A percentile compares a stretch with the other conserved stretches of the same genome.
Evolutionary conservation across 2,329 filamentous ascomycete species (phyloP).

Genomic region (Botrytis porri): DNA sequence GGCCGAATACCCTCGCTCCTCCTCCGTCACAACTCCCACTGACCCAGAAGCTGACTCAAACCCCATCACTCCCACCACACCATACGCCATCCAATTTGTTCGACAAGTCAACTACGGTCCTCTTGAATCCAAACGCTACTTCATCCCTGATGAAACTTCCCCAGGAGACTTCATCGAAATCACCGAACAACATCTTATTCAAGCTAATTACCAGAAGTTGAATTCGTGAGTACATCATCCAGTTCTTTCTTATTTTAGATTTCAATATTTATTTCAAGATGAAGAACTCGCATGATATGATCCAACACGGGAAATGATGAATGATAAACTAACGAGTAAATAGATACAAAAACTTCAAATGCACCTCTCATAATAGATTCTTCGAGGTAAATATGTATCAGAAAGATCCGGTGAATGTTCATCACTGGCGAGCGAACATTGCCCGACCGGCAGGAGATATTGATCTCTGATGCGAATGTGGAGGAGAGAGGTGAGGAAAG

Average conservation of each 20-base stretch:
- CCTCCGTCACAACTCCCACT: neutral
- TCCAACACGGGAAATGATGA: neutral
- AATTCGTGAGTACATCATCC: conserved; percentile 41
- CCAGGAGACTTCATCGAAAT: conserved; percentile 38
- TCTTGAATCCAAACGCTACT: conserved; percentile 46
- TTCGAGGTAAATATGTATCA: conserved; percentile 51
- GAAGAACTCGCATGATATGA: neutral
- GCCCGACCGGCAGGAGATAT: conserved; percentile 43
- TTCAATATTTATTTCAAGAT: neutral
- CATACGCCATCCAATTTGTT: conserved; percentile 43
- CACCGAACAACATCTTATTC: conserved; percentile 41
- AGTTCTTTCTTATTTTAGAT: neutral
- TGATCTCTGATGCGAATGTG: conserved; percentile 37
- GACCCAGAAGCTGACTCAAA: neutral
- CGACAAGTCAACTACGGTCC: conserved; percentile 46
- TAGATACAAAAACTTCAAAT: conserved; percentile 50
- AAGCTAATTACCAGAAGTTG: conserved; percentile 45
- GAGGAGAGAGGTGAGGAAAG: neutral
- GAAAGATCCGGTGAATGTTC: conserved; percentile 45
- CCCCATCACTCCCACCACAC: neutral
- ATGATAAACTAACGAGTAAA: neutral
- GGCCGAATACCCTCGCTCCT: neutral
- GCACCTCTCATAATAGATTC: conserved; percentile 44
- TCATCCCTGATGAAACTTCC: conserved; percentile 31
- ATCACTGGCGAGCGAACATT: conserved; percentile 46